Conservation (phyloP, 1,284 basidiomycete species). For the Microbotryum silenes-acaulis region DNA sequence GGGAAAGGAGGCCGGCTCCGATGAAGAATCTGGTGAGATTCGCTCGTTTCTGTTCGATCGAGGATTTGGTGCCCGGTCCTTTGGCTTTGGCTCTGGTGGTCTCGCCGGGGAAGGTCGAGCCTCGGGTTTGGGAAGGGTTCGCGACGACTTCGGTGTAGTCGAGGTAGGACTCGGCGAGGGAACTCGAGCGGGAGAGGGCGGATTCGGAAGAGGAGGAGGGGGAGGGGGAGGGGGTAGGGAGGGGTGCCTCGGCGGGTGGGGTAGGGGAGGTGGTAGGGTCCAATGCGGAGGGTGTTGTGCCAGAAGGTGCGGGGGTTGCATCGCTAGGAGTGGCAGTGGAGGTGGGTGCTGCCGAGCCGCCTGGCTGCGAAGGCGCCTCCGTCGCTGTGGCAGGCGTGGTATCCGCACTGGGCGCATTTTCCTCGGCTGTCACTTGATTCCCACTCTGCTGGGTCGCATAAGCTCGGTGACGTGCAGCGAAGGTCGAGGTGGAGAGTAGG, state of each 20-base stretch:
- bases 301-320: background rate
- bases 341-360: background rate
- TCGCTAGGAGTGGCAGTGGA: background rate
- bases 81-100: conserved; percentile 38
- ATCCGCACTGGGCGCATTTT: too few species aligned
- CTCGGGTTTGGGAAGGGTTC: conserved; percentile 1
- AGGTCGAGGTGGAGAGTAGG: too few species aligned
- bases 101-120: conserved; percentile 20
- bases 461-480: too few species aligned
- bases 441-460: too few species aligned
- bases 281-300: too few species aligned
- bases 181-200: background rate
- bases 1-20: conserved; percentile 28
- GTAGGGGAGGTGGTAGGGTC: background rate
- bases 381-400: too few species aligned
- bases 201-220: background rate
- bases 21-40: conserved; percentile 32
- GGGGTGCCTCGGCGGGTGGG: background rate
- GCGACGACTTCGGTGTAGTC: conserved; percentile 34
- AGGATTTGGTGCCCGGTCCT: conserved; percentile 35
- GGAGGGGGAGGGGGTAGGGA: background rate
- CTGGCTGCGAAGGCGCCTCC: too few species aligned
- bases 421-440: too few species aligned
- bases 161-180: conserved; percentile 34
- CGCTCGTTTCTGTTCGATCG: conserved; percentile 39